phyloP scores from a whole-genome alignment of 2,329 filamentous ascomycete species.

The Dothidotthia symphoricarpi region DNA sequence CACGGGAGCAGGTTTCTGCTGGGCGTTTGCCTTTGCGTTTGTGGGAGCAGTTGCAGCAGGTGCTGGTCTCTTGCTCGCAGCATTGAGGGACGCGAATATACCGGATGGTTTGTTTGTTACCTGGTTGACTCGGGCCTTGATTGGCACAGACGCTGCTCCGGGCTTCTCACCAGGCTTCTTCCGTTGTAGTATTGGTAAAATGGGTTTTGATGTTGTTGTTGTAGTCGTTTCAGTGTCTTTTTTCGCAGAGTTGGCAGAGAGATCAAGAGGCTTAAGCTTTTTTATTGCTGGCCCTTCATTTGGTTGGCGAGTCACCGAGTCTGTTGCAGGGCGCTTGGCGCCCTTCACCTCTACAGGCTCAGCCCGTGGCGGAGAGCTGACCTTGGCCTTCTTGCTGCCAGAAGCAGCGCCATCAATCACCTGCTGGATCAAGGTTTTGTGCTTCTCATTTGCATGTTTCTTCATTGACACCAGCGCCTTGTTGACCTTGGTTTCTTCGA shows the following conservation, averaged over 20 bases:
- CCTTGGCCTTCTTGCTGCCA: slow-evolving; percentile 41
- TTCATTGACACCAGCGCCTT: slow-evolving; percentile 63
- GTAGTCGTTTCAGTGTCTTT: slow-evolving; percentile 17
- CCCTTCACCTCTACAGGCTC: slow-evolving; percentile 28
- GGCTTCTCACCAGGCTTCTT: slow-evolving; percentile 34
- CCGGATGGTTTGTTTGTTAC: slow-evolving; percentile 47
- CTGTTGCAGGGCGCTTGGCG: slow-evolving; percentile 31
- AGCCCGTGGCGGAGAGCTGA: slow-evolving; percentile 26
- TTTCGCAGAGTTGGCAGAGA: slow-evolving; percentile 14
- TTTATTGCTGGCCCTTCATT: slow-evolving; percentile 24
- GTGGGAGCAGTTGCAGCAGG: slow-evolving; percentile 20
- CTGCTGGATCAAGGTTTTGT: slow-evolving; percentile 60
- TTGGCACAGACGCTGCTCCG: slow-evolving; percentile 22
- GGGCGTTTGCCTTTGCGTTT: slow-evolving; percentile 20
- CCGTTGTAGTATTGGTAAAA: slow-evolving; percentile 9
- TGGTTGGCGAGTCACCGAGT: slow-evolving; percentile 16
- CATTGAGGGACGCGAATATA: slow-evolving; percentile 49
- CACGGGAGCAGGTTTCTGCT: slow-evolving; percentile 26
- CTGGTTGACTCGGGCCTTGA: slow-evolving; percentile 36
- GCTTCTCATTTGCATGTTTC: slow-evolving; percentile 64
- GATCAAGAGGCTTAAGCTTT: slow-evolving; percentile 31
- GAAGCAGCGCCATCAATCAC: slow-evolving; percentile 52
- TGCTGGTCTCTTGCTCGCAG: slow-evolving; percentile 46
- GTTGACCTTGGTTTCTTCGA: slow-evolving; percentile 65
- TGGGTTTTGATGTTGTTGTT: slow-evolving; percentile 9